phyloP scores from a whole-genome alignment of 225 moss, liverwort and hornwort genomes.

The Bryoerythrophyllum caledonicum region DNA sequence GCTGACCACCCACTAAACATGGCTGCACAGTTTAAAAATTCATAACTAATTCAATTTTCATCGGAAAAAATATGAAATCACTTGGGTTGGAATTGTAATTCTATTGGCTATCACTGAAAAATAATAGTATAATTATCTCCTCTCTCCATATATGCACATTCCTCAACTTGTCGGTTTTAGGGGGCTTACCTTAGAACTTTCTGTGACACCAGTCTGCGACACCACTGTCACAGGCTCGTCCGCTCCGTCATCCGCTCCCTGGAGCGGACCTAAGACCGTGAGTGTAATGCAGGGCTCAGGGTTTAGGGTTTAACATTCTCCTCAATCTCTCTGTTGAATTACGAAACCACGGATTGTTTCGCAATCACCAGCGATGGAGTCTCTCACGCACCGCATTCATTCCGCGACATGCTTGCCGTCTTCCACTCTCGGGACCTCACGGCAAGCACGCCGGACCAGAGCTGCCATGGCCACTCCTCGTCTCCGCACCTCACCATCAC shows the following conservation, averaged over 20 bases:
- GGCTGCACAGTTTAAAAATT: no score
- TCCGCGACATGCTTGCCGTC: neutral
- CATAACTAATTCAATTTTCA: no score
- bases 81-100: no score
- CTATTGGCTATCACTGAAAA: no score
- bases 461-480: neutral
- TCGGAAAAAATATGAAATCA: no score
- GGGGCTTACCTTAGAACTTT: no score
- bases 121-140: no score
- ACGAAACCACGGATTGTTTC: neutral
- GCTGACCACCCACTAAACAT: no score
- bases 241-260: neutral
- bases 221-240: no score
- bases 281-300: neutral
- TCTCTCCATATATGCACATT: no score
- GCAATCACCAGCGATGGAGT: slow-evolving; percentile 21
- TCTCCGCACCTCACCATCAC: slow-evolving; percentile 1
- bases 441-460: slow-evolving; percentile 6
- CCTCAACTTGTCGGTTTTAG: no score
- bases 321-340: neutral
- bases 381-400: slow-evolving; percentile 7
- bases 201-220: no score
- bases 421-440: neutral
- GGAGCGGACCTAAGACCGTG: neutral
- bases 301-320: neutral